Evolutionary conservation across 352 stramenopile species (phyloP), one percentile per base, ranked within the genome.

Genomic region (Phytophthora capsici): DNA sequence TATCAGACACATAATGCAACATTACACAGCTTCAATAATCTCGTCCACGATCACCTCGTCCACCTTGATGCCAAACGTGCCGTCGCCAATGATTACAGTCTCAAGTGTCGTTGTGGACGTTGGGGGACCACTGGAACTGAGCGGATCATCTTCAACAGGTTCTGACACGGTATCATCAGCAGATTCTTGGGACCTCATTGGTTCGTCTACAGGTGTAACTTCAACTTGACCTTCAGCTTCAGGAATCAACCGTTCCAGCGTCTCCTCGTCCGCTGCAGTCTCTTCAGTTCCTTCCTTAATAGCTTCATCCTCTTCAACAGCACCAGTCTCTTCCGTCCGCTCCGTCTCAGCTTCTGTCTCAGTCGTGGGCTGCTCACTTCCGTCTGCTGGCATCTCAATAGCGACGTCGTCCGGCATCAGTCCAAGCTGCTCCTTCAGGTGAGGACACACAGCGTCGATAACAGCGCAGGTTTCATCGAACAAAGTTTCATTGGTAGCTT

Each of bases 401-500:
- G 52, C 57, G 17, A 63, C 50, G 10, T 69, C 57, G 16, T 84
- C 70, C 0, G 79, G 71, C 46, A 90, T 45, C 8, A 93, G 55
- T 28, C 85, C 85, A 1, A 94, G 70, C 43, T 92, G 85, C 19
- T 91, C 81, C 45, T 92, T 94, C 55, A 92, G 63, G 25, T 94
- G 83, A 3, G 85, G 85, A 71, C 86, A 90, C 25, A 90, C 73
- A 6, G 75, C 72, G 44, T 94, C 85, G 26, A 94, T 89, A 12
- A 94, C 78, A 3, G 73, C 81, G 44, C 78, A 87, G 13, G 79
- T 94, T 44, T 89, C 81, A 20, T 94, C 76, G 26, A 88, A 83
- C 43, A 94, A 57, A 46, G 81, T 92, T 12, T 75, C 57, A 26
- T 57, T 71, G 25, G 69, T 86, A n/a, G 44, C 70, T 9, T 73